Evolutionary conservation across 257 asterid species (phyloP), one percentile per base, ranked within the genome.

Genomic region (Lantana camara): DNA sequence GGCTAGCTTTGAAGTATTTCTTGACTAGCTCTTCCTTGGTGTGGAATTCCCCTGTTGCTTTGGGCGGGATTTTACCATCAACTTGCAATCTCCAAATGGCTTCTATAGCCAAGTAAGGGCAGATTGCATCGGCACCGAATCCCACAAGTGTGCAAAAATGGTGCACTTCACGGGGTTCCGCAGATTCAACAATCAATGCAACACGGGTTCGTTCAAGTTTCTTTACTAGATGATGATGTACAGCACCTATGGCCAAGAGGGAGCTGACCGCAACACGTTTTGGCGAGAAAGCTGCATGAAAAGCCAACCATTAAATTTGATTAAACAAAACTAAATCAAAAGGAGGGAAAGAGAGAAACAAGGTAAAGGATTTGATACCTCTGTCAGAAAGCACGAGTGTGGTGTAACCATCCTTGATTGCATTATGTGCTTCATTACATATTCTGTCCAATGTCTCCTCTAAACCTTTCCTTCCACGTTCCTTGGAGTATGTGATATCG

Each of bases 161-260:
- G 73, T 94, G 99, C 64, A 94, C 99, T 81, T 94, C 99, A 44
- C 99, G 95, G 42, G 99, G 99, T 81, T 94, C 99, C 3, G 99
- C 99, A 40, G 99, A 90, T 66, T 94, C 99, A 64, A 94, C 63
- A 38, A 94, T 75, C 81, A 94, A 77, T 46, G 95, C 99, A 45
- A 82, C 96, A n/a, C 88, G 95, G 50, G 99, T 94, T 42, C 99
- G 78, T 81, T 90, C 98, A 20, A 88, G 98, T 63, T 84, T 90
- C 78, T 88, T 83, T 27, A 94, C 99, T 35, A 94, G 82, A 80
- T 94, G 96, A 70, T 94, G 99, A 80, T 94, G 99, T 55, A 94
- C 98, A 69, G 99, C 99, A 54, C 99, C 99, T 68, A 88, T 83
- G 60, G 96, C 96, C 85, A 94, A 75, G 55, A 94, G 84, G 66